phyloP scores from a whole-genome alignment of 257 asterid genomes.

The Cynanchum wilfordii region DNA sequence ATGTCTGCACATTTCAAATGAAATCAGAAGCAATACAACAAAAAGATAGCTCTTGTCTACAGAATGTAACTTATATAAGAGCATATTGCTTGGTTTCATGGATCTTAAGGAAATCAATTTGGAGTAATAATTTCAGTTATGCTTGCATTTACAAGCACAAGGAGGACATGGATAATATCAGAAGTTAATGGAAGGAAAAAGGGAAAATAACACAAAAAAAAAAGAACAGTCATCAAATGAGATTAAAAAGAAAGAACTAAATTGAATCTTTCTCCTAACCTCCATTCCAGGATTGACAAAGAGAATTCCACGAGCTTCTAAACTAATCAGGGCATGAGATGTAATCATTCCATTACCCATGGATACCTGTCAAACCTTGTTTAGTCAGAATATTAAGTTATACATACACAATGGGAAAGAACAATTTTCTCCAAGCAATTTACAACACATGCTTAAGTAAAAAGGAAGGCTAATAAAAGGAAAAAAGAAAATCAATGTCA shows the following conservation, averaged over 20 bases:
- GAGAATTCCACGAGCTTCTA: constrained; percentile 92
- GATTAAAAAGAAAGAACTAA: neutral
- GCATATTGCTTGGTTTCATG: neutral
- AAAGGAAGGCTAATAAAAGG: constrained; percentile 4
- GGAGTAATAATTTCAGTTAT: neutral
- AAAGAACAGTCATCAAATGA: constrained; percentile 2
- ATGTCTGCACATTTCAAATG: constrained; percentile 52
- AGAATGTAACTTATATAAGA: neutral
- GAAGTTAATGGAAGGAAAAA: neutral
- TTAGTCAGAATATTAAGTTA: constrained; percentile 6
- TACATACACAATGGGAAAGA: neutral
- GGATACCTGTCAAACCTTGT: constrained; percentile 59
- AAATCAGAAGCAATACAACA: neutral
- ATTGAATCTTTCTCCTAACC: constrained; percentile 29
- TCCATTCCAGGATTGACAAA: constrained; percentile 92
- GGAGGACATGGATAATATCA: neutral
- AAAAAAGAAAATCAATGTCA: constrained; percentile 1
- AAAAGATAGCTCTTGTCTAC: neutral
- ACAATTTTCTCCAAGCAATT: neutral
- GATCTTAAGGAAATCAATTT: neutral
- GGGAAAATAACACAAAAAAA: neutral
- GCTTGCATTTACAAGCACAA: neutral
- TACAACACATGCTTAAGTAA: neutral
- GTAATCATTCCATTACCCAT: constrained; percentile 84
- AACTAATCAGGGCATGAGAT: constrained; percentile 80